These are phyloP conservation scores for Brettanomyces custersianus DNA, from an alignment of 805 yeast genomes.

Conservation along the genomic window DNA sequence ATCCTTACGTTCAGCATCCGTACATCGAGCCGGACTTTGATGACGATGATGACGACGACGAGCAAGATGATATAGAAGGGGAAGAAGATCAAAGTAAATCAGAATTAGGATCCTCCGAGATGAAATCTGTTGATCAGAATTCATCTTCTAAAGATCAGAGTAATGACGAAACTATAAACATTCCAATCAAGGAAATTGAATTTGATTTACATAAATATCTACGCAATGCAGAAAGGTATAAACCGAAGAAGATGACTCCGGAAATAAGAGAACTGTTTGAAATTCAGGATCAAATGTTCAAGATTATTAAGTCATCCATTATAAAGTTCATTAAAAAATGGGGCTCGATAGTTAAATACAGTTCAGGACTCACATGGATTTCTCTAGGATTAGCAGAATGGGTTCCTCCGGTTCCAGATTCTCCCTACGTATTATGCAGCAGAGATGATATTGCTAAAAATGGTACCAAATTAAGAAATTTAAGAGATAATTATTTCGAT, in stretches of 20 bases:
- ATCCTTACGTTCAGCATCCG: conserved; percentile 78
- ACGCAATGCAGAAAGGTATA: conserved; percentile 31
- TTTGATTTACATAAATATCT: conserved; percentile 57
- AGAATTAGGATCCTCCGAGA: not conserved
- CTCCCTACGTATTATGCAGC: conserved; percentile 48
- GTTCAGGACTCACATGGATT: conserved; percentile 78
- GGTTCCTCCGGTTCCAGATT: conserved; percentile 58
- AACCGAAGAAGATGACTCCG: conserved; percentile 20
- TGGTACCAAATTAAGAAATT: conserved; percentile 27
- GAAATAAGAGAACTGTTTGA: conserved; percentile 28
- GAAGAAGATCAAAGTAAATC: conserved; percentile 7
- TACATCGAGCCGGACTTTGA: conserved; percentile 54
- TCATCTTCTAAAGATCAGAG: conserved; percentile 1
- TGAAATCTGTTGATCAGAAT: conserved; percentile 5
- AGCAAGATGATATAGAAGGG: conserved; percentile 18
- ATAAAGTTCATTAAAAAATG: conserved; percentile 62
- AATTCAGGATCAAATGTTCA: conserved; percentile 45
- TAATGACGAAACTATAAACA: conserved; percentile 10
- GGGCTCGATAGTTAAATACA: conserved; percentile 72
- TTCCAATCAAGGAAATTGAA: conserved; percentile 30
- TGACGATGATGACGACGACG: conserved; percentile 26
- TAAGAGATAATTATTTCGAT: conserved; percentile 25
- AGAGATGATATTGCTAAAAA: conserved; percentile 34
- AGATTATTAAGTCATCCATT: conserved; percentile 50
- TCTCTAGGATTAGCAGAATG: conserved; percentile 86